Evolutionary conservation across 1,284 basidiomycete species (phyloP).

Genomic region (Tylopilus orsonianus): DNA sequence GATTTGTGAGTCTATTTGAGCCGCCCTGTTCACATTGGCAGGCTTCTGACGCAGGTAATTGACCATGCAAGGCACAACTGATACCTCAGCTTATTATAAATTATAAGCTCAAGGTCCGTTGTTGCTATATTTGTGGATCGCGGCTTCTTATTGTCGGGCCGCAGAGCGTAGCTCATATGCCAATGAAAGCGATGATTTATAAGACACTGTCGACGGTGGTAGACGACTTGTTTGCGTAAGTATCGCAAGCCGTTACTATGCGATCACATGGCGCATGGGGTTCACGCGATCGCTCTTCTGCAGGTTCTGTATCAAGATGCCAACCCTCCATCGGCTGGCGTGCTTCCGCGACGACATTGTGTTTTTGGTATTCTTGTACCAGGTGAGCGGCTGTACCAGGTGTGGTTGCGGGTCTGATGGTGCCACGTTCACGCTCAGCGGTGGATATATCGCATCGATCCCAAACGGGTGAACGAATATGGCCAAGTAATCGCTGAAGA

Average conservation of each 20-base stretch:
- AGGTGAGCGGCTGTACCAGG: conserved; percentile 50
- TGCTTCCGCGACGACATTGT: conserved; percentile 93
- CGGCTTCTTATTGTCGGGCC: conserved; percentile 18
- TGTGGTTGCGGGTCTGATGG: conserved; percentile 6
- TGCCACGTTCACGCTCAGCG: conserved; percentile 49
- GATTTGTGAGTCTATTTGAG: conserved; percentile 69
- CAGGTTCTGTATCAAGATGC: conserved; percentile 95
- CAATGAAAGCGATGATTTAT: conserved; percentile 96
- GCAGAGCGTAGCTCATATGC: conserved; percentile 89
- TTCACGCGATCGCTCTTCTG: conserved; percentile 11
- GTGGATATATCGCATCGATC: conserved; percentile 96
- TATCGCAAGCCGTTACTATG: conserved; percentile 19
- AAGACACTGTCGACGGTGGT: conserved; percentile 89
- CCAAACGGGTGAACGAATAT: conserved; percentile 92
- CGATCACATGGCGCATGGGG: conserved; percentile 17
- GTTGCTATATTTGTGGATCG: conserved; percentile 20
- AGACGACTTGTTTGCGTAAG: conserved; percentile 90
- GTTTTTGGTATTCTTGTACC: conserved; percentile 83
- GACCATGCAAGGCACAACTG: conserved; percentile 68
- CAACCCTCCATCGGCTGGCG: conserved; percentile 85
- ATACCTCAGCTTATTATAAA: conserved; percentile 94
- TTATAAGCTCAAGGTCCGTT: conserved; percentile 86
- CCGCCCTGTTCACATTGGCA: conserved; percentile 1
- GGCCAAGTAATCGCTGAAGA: conserved; percentile 75
- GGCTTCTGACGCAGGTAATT: conserved; percentile 21